Conservation (phyloP, 163 green algal genomes). For the Chlamydomonas reinhardtii region DNA sequence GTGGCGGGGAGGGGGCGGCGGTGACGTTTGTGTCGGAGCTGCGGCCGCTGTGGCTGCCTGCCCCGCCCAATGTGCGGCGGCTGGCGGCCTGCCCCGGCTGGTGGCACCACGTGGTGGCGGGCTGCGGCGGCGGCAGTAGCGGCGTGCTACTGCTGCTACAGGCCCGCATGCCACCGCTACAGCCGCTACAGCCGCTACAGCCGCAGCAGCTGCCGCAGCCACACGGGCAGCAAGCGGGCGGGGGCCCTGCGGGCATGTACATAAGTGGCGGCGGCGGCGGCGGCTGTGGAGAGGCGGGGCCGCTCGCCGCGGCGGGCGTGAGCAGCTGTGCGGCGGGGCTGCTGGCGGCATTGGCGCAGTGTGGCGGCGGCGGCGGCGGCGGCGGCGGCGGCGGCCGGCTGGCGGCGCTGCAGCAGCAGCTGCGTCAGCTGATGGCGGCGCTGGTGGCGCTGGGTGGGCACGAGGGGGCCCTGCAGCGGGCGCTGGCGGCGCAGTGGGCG, state of each 20-base stretch:
- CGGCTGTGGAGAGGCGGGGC: too few species aligned
- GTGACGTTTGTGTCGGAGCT: neutral
- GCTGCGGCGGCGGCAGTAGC: constrained; percentile 7
- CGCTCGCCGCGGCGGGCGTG: neutral
- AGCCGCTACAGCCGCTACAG: neutral
- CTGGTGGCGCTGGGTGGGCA: constrained; percentile 6
- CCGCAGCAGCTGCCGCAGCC: neutral
- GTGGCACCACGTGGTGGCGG: neutral
- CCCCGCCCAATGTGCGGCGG: neutral
- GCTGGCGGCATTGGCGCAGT: constrained; percentile 12
- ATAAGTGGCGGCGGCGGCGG: neutral
- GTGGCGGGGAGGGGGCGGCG: too few species aligned
- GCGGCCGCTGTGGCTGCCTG: constrained; percentile 24
- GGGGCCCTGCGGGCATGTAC: neutral
- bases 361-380: neutral
- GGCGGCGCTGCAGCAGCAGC: constrained; percentile 17
- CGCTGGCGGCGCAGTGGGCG: constrained; percentile 27
- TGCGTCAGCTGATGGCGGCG: constrained; percentile 20
- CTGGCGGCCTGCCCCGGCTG: constrained; percentile 5
- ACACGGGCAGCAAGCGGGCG: neutral
- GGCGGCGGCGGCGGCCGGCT: neutral
- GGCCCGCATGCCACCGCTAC: neutral
- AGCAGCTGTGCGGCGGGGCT: constrained; percentile 20
- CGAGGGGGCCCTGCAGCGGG: neutral
- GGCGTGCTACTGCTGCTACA: constrained; percentile 1